phyloP scores from a whole-genome alignment of 2,329 filamentous ascomycete genomes.

The Trichoderma arundinaceum region DNA sequence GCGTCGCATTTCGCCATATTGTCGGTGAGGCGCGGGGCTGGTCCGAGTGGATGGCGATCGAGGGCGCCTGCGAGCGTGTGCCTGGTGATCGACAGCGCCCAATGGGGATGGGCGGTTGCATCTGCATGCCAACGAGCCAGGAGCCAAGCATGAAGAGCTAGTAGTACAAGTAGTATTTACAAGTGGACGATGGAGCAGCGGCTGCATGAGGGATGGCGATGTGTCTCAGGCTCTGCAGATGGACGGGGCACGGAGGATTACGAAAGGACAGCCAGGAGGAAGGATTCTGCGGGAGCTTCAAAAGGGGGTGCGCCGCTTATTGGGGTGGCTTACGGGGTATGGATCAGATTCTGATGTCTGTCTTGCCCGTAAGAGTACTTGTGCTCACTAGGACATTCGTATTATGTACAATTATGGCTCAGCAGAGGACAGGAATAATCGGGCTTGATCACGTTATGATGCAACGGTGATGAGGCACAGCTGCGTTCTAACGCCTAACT shows the following conservation, averaged over 20 bases:
- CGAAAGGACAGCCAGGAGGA: background rate
- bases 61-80: background rate
- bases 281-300: too few relatives aligned
- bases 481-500: background rate
- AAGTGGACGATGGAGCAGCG: too few relatives aligned
- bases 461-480: conserved; percentile 24
- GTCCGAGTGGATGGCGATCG: conserved; percentile 5
- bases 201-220: background rate
- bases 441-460: conserved; percentile 13
- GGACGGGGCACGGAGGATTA: conserved; percentile 13
- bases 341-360: too few relatives aligned
- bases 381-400: too few relatives aligned
- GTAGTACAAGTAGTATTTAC: too few relatives aligned
- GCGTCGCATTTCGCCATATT: conserved; percentile 22
- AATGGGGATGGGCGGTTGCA: conserved; percentile 14
- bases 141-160: background rate
- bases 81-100: conserved; percentile 21
- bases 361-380: too few relatives aligned
- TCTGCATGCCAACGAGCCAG: conserved; percentile 23
- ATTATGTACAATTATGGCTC: background rate
- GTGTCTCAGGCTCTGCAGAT: conserved; percentile 16
- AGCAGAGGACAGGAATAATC: background rate
- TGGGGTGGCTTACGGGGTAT: background rate
- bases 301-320: background rate
- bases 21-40: conserved; percentile 21